phyloP scores from a whole-genome alignment of 257 asterid genomes.

The Capsicum baccatum region DNA sequence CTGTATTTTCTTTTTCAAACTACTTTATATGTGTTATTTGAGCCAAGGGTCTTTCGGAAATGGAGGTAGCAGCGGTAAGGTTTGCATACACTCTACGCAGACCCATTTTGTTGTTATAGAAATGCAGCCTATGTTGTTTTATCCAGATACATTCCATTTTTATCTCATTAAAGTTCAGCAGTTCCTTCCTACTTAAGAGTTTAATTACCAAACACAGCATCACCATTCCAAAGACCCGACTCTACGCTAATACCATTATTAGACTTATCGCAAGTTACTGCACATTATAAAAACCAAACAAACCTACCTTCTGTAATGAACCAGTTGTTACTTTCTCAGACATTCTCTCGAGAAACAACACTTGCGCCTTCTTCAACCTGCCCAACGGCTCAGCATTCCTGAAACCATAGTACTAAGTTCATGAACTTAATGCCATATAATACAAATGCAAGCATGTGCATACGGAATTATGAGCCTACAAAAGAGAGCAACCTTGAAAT shows the following conservation, averaged over 20 bases:
- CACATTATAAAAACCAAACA: slow-evolving; percentile 21
- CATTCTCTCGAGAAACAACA: slow-evolving; percentile 87
- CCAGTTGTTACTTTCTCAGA: slow-evolving; percentile 66
- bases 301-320: slow-evolving; percentile 68
- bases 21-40: no score
- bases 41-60: no score
- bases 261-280: background rate
- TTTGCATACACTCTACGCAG: no score
- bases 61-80: no score
- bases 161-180: slow-evolving; percentile 5
- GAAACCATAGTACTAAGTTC: slow-evolving; percentile 33
- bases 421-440: slow-evolving; percentile 8
- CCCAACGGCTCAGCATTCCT: slow-evolving; percentile 87
- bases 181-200: background rate
- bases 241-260: background rate
- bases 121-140: background rate
- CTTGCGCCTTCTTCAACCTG: slow-evolving; percentile 92
- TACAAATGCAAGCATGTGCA: background rate
- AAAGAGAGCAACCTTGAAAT: slow-evolving; percentile 68
- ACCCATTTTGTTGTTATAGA: no score
- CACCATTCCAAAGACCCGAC: background rate
- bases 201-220: background rate
- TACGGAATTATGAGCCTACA: background rate
- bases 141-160: slow-evolving; percentile 2
- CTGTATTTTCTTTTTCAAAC: no score